A percentile compares a stretch with the other conserved stretches of the same genome.
These are phyloP conservation scores for Phytophthora pisi DNA, from an alignment of 352 stramenopile genomes.

Conservation along the genomic window DNA sequence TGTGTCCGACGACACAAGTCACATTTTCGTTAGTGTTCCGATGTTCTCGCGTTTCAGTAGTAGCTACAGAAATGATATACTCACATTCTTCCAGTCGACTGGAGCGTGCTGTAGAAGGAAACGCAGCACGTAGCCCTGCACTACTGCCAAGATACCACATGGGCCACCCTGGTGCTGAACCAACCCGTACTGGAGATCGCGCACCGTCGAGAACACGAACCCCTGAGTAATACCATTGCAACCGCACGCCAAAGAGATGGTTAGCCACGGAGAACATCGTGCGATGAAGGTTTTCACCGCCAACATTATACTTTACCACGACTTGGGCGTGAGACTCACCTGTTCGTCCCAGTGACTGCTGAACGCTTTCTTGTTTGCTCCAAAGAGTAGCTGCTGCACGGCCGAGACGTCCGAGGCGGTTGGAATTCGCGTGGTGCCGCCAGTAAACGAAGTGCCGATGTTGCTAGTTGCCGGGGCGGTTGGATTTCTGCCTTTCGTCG, in stretches of 20 bases:
- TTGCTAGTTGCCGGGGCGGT: slow-evolving; percentile 5
- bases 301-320: slow-evolving; percentile 4
- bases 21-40: slow-evolving; percentile 15
- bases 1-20: slow-evolving; percentile 21
- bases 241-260: slow-evolving; percentile 1
- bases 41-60: slow-evolving; percentile 8
- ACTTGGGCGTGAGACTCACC: slow-evolving; percentile 24
- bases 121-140: slow-evolving; percentile 92
- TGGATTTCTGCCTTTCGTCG: slow-evolving; percentile 5
- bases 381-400: slow-evolving; percentile 69
- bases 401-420: slow-evolving; percentile 51
- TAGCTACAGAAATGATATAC: slow-evolving; percentile 18
- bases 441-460: background rate
- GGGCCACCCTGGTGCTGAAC: slow-evolving; percentile 94
- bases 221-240: slow-evolving; percentile 43
- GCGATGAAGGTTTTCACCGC: background rate
- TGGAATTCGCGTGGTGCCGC: slow-evolving; percentile 18
- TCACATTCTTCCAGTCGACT: slow-evolving; percentile 71
- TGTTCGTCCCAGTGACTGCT: slow-evolving; percentile 75
- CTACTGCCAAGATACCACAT: slow-evolving; percentile 94
- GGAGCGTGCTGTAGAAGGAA: slow-evolving; percentile 59
- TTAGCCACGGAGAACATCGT: slow-evolving; percentile 7
- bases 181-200: slow-evolving; percentile 86
- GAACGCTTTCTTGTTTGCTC: slow-evolving; percentile 57
- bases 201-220: slow-evolving; percentile 65